A percentile compares a stretch with the other conserved stretches of the same genome.
Evolutionary conservation across 2,329 filamentous ascomycete species (phyloP).

Genomic region (Penicillium sp.): DNA sequence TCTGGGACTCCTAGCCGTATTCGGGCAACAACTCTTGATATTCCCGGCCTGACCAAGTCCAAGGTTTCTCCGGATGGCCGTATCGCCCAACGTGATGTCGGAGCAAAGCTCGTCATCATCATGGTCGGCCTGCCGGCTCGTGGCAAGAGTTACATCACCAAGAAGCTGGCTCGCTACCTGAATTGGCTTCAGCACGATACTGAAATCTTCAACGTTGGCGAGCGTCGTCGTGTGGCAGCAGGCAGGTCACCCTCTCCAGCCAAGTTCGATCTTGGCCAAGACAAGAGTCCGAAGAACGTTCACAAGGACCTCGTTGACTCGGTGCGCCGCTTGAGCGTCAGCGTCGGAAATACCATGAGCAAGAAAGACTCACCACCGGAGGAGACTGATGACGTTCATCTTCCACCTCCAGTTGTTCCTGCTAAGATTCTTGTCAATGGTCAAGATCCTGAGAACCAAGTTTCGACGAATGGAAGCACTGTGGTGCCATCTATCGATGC

Average conservation of each 20-base stretch:
- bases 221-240: constrained; percentile 75
- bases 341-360: constrained; percentile 27
- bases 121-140: constrained; percentile 96
- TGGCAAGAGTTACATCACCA: constrained; percentile 98
- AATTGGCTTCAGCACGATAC: constrained; percentile 98
- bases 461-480: constrained; percentile 21
- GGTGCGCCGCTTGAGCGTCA: constrained; percentile 44
- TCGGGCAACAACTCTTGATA: constrained; percentile 92
- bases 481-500: constrained; percentile 27
- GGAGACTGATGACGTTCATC: constrained; percentile 28
- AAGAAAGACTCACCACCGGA: constrained; percentile 26
- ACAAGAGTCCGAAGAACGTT: constrained; percentile 29
- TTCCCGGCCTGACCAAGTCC: constrained; percentile 92
- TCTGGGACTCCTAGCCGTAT: constrained; percentile 69
- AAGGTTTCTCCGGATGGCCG: constrained; percentile 93
- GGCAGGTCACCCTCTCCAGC: constrained; percentile 46
- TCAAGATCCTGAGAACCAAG: constrained; percentile 38
- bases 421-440: constrained; percentile 61
- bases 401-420: constrained; percentile 43
- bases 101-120: constrained; percentile 92
- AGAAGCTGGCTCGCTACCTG: constrained; percentile 92
- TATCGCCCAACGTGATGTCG: constrained; percentile 90
- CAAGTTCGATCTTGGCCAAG: constrained; percentile 11
- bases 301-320: constrained; percentile 45
- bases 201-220: constrained; percentile 95